Evolutionary conservation across 2,329 filamentous ascomycete species (phyloP), one percentile per base, ranked within the genome.

Genomic region (Cryoendolithus antarcticus): DNA sequence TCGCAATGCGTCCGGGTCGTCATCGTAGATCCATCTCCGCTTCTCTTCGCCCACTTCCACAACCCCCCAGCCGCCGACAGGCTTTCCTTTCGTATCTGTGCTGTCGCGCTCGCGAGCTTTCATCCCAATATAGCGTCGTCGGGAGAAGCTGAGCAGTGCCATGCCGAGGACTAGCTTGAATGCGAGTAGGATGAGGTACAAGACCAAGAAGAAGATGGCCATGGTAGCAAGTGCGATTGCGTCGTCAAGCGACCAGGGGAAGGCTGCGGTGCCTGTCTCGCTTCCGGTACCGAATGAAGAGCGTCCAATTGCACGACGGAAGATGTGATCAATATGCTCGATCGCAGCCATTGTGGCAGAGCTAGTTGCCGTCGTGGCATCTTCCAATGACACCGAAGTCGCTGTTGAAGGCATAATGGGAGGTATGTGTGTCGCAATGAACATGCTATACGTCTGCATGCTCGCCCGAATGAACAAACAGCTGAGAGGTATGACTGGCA

Each of bases 361-460:
- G 0, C 83, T 86, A 1, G 64, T 58, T 0, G 56, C 50, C 0
- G 62, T 48, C 1, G 59, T 46, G 2, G 58, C 53, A 2, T 48
- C 43, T 31, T 84, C 80, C 3, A 78, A 65, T 3, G 74, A 67
- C 9, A 85, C 63, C 4, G 80, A 73, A 11, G 81, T 79, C 35
- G 80, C 73, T 21, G 75, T 67, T 3, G 78, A 77, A 15, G 78
- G 67, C 0, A 85, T 69, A 0, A 85, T 83, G 6, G 82, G 74
- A 0, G 86, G 82, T 27, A 95, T 71, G 53, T 93, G 80, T 0
- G 85, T 88, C 3, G 88, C 84, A 9, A 96, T 73, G 55, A 96
- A 93, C 89, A 96, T 96, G 63, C 95, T 83, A 61, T 96, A 98
- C 5, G 89, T 95, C 59, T 98, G 91, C 32, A 96, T 74, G 1